Conservation (phyloP, 169 alveolate genomes). For the Eimeria necatrix region DNA sequence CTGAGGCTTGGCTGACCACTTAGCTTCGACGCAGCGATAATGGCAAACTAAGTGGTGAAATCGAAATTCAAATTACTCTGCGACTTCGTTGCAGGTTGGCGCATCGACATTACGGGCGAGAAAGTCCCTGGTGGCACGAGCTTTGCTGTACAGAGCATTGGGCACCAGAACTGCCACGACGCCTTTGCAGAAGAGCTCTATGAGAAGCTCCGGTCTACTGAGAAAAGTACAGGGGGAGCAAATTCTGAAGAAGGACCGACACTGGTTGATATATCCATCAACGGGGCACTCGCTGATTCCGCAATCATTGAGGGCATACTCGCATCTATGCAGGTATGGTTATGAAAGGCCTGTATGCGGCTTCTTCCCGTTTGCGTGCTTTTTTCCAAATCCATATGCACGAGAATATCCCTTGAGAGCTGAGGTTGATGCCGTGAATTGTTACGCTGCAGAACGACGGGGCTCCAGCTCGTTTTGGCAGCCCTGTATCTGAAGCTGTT, state of each 20-base stretch:
- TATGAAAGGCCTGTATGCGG: background rate
- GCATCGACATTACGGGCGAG: constrained; percentile 11
- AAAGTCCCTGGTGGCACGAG: constrained; percentile 30
- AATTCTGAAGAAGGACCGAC: constrained; percentile 25
- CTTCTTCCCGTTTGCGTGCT: background rate
- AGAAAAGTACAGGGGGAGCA: background rate
- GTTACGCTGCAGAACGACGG: constrained; percentile 41
- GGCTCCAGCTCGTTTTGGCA: constrained; percentile 64
- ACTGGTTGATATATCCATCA: constrained; percentile 74
- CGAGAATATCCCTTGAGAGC: too few species aligned
- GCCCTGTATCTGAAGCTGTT: constrained; percentile 6
- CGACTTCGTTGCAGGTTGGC: constrained; percentile 36
- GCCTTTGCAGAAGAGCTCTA: constrained; percentile 76
- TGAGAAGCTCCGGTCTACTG: constrained; percentile 15
- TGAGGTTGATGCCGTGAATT: background rate
- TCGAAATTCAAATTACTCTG: too few species aligned
- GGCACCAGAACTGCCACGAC: constrained; percentile 81
- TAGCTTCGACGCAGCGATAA: too few species aligned
- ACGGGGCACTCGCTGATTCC: constrained; percentile 78
- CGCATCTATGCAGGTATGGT: constrained; percentile 65
- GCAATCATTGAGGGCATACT: constrained; percentile 76
- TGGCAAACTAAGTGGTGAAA: too few species aligned
- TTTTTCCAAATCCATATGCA: too few species aligned
- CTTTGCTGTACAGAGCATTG: constrained; percentile 77
- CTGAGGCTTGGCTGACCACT: too few species aligned